Evolutionary conservation across 768 basidiomycete genomes (phyloP), one percentile per base, ranked within the genome.

Genomic region (Kwoniella botswanensis): DNA sequence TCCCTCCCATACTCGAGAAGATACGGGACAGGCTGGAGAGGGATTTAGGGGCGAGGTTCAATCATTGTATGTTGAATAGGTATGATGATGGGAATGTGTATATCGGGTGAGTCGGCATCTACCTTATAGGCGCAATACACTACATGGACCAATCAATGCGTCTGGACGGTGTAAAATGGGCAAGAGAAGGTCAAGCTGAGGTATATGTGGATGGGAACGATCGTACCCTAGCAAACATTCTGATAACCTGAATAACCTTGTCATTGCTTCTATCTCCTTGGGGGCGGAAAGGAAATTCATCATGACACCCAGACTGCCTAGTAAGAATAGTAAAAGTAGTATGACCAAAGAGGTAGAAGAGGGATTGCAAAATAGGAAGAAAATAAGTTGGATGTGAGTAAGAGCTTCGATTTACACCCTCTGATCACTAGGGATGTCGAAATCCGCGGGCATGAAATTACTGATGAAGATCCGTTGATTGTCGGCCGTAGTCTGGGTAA

Each of bases 11-110:
- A 1, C 72, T 86, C 15, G 65, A 70, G 52, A 71, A 73, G 63
- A 86, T 86, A 64, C 74, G 83, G 61, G 64, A 71, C 11, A 24
- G 55, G 35, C 79, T 86, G 15, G 84, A 85, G 57, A 65, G 66
- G 3, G 71, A 63, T 24, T 73, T 86, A 7, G 82, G 81, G 0
- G 79, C 84, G 11, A 74, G 54, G 52, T 86, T 86, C 76, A 86
- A 86, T 58, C 85, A 86, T 71, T 78, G 78, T 62, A 85, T 86
- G 85, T 76, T 85, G 71, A 86, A 86, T 64, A 67, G 76, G 24
- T 86, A 86, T 70, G 84, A 84, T 71, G 79, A 85, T 70, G 85
- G 85, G 3, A 57, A 53, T 46, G 84, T 82, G 26, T 83, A 82
- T 60, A 85, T 85, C 21, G 85, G 78, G 84, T 83, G 57, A 63